Evolutionary conservation across 495 filamentous ascomycete species (phyloP).

Genomic region (Aspergillus haitiensis): DNA sequence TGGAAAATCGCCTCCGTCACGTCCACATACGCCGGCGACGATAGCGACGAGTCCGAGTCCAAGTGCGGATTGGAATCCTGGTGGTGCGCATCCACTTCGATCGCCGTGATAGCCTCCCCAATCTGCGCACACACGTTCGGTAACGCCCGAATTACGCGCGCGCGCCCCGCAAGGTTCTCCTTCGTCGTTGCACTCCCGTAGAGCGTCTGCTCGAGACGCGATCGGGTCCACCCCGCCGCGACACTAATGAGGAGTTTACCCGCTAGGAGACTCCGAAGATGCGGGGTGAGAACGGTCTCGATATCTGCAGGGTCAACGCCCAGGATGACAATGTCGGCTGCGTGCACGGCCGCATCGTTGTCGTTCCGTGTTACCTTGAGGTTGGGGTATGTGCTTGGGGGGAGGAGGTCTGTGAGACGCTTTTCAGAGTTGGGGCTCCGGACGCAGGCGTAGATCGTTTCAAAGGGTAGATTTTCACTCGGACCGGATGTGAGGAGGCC

Average conservation of each 20-base stretch:
- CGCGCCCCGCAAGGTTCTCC: background rate
- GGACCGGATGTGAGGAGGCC: constrained; percentile 26
- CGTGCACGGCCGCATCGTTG: constrained; percentile 26
- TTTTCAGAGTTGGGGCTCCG: constrained; percentile 30
- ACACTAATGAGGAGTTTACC: constrained; percentile 43
- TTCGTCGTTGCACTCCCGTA: constrained; percentile 6
- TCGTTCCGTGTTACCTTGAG: constrained; percentile 6
- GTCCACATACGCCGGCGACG: background rate
- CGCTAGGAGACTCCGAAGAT: constrained; percentile 26
- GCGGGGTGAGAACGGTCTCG: constrained; percentile 25
- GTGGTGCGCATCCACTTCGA: constrained; percentile 25
- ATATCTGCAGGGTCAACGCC: constrained; percentile 36
- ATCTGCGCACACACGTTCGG: constrained; percentile 44
- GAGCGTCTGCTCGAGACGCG: constrained; percentile 16
- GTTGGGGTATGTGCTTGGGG: constrained; percentile 13
- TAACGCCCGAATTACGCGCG: constrained; percentile 35
- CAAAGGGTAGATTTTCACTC: constrained; percentile 21
- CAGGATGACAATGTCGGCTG: constrained; percentile 33
- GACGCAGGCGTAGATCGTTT: constrained; percentile 33
- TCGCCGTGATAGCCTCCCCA: constrained; percentile 39
- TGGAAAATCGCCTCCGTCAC: constrained; percentile 39
- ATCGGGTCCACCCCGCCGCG: constrained; percentile 42
- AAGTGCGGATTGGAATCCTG: too few species aligned
- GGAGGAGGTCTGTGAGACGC: constrained; percentile 3
- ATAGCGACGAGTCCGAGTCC: background rate